Evolutionary conservation across 2,329 filamentous ascomycete genomes (phyloP).

Genomic region (Botryotinia globosa): DNA sequence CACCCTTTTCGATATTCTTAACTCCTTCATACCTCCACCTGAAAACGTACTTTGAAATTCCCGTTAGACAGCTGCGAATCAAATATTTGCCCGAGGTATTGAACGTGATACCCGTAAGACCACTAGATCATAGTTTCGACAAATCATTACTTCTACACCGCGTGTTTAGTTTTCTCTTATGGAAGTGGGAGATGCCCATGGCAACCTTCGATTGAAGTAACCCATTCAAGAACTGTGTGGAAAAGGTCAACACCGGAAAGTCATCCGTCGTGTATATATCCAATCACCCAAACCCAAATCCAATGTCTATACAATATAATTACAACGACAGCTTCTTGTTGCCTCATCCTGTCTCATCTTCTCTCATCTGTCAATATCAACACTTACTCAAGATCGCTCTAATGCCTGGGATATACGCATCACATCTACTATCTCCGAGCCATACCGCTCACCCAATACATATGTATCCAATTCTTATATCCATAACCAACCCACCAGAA

Average conservation of each 20-base stretch:
- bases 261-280: not conserved
- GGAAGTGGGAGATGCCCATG: not conserved
- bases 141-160: not conserved
- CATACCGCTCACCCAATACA: not conserved
- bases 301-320: not conserved
- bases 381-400: not conserved
- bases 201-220: not conserved
- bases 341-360: not conserved
- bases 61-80: fast-evolving
- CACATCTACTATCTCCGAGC: not conserved
- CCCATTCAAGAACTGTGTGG: not conserved
- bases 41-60: not conserved
- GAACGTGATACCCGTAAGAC: not conserved
- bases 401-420: not conserved
- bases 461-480: not conserved
- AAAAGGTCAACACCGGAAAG: not conserved
- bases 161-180: not conserved
- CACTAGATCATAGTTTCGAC: not conserved
- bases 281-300: not conserved
- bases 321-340: not conserved
- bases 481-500: slow-evolving; percentile 16
- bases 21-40: not conserved
- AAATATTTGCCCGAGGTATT: not conserved
- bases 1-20: not conserved
- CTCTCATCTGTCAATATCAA: not conserved